Conservation (phyloP, 75 land plant species). For the Selaginella moellendorffii region DNA sequence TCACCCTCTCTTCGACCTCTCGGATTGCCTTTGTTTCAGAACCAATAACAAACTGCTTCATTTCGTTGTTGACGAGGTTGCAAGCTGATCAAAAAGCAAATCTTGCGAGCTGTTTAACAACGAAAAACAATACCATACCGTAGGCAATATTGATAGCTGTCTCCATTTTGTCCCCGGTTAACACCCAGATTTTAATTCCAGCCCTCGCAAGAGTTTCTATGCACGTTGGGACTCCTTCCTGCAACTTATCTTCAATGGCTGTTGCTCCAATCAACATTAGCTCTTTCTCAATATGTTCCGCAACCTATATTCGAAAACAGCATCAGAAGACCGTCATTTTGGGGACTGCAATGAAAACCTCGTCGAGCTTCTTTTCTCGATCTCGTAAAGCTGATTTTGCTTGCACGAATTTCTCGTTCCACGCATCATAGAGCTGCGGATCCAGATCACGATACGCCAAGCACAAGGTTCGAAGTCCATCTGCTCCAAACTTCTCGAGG, state of each 20-base stretch:
- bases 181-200: slow-evolving; percentile 96
- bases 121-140: slow-evolving; percentile 29
- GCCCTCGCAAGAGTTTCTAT: slow-evolving; percentile 93
- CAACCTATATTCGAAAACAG: slow-evolving; percentile 39
- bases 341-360: slow-evolving; percentile 30
- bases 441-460: slow-evolving; percentile 67
- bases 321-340: background rate
- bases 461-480: slow-evolving; percentile 93
- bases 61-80: slow-evolving; percentile 71
- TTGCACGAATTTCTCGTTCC: slow-evolving; percentile 97
- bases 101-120: background rate
- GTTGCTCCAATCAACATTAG: slow-evolving; percentile 84
- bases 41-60: slow-evolving; percentile 87
- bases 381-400: slow-evolving; percentile 91
- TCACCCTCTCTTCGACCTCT: slow-evolving; percentile 78
- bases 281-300: slow-evolving; percentile 87
- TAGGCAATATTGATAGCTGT: slow-evolving; percentile 99
- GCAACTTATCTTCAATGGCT: slow-evolving; percentile 98
- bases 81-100: slow-evolving; percentile 49
- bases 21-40: slow-evolving; percentile 86
- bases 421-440: slow-evolving; percentile 58
- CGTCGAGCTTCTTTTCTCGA: slow-evolving; percentile 92
- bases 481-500: slow-evolving; percentile 84
- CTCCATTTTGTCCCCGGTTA: slow-evolving; percentile 97
- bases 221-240: slow-evolving; percentile 92